A percentile compares a stretch with the other conserved stretches of the same genome.
phyloP scores from a whole-genome alignment of 2,329 filamentous ascomycete species.

The Ascochyta pisi region DNA sequence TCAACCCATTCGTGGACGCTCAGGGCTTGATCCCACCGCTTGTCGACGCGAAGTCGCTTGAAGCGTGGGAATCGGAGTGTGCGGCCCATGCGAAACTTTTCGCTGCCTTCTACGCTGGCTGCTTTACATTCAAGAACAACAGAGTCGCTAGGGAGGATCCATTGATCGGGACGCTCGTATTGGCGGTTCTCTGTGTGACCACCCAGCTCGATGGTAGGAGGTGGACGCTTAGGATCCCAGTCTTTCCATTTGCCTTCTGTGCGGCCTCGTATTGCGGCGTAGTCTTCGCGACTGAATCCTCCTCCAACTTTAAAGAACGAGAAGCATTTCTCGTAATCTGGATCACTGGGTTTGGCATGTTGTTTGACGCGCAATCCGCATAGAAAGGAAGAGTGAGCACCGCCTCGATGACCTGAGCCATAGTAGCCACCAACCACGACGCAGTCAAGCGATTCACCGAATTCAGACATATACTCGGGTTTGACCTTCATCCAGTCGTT shows the following conservation, averaged over 20 bases:
- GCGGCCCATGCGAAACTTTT: constrained; percentile 76
- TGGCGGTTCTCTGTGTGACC: constrained; percentile 71
- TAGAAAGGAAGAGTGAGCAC: constrained; percentile 83
- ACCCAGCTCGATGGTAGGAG: constrained; percentile 80
- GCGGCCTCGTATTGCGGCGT: constrained; percentile 78
- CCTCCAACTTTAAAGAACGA: constrained; percentile 99
- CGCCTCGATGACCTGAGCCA: constrained; percentile 84
- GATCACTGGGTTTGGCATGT: constrained; percentile 63
- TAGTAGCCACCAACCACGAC: constrained; percentile 92
- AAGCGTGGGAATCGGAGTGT: constrained; percentile 94
- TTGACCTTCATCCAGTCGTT: constrained; percentile 99
- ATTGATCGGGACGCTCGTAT: constrained; percentile 83
- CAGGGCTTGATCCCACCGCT: constrained; percentile 80
- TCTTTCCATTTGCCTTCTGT: constrained; percentile 92
- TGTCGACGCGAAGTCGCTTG: constrained; percentile 80
- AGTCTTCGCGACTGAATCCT: constrained; percentile 85
- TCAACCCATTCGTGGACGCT: constrained; percentile 79
- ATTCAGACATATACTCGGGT: constrained; percentile 97
- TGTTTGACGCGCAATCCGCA: constrained; percentile 82
- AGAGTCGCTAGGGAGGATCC: constrained; percentile 90
- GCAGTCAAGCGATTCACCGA: constrained; percentile 90
- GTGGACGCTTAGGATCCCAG: constrained; percentile 81
- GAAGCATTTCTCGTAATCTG: constrained; percentile 75
- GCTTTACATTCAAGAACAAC: constrained; percentile 90
- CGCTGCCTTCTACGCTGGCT: constrained; percentile 74